Base-by-base conservation (phyloP, 306 rosid genomes). In the Datisca glomerata region DNA sequence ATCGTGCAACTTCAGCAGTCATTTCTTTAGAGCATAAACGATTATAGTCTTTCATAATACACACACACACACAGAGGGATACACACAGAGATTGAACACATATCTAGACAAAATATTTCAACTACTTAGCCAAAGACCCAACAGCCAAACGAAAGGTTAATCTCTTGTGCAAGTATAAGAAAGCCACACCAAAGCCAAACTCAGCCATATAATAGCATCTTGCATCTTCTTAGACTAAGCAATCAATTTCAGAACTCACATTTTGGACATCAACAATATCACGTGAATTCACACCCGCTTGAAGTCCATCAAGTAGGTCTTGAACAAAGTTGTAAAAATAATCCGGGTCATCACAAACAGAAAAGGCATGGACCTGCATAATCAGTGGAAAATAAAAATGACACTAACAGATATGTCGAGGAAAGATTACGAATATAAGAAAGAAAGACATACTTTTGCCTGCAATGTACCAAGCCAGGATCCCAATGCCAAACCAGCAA, bases 281-380 rank as follows among this genome's bases (percentile, higher is more conserved):
- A 31, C 65, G 82, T 1, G 95, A 70, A 68, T 63, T 55, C 36
- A 89, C 72, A 12, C 75, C 79, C 14, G 97, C 89, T 21, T 64
- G 65, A 45, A 89, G 75, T 52, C 91, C 93, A 68, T 89, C 89
- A 45, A 83, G 77, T 53, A 89, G 74, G 53, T 75, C 93, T 80
- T 89, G 97, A 47, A 60, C 80, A 61, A 63, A 74, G 69, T 65
- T 31, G 46, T 79, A 65, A 70, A 89, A 83, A 75, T 83, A 80
- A 70, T 80, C 80, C 7, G 97, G 95, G 67, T 84, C 85, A 51
- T 89, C 80, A 43, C 93, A 80, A 42, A 89, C 93, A 38, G 83
- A 63, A 69, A 63, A 89, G 33, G 95, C 95, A 49, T 67, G 89
- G 28, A 89, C 71, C 97, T 89, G 61, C 56, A 60, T 9, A 41